Percentiles rank a stretch among this genome's conserved stretches.
Conservation (phyloP, 1,139 yeast genomes). For the Debaryomycetaceae sp. region DNA sequence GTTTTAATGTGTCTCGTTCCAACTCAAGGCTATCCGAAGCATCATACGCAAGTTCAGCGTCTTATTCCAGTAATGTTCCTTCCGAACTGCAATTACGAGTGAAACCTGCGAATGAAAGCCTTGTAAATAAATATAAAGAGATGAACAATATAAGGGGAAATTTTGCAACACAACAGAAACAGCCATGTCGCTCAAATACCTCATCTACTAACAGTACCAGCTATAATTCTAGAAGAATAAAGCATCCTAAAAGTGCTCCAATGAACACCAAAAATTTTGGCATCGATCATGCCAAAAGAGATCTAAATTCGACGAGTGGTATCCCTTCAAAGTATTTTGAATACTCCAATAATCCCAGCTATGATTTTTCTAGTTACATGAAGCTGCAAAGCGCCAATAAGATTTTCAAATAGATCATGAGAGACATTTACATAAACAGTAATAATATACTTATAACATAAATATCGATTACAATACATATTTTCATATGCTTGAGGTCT, state of each 20-base stretch:
- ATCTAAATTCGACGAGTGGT: slow-evolving; percentile 5
- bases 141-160: neutral
- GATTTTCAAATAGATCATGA: neutral
- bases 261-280: slow-evolving; percentile 4
- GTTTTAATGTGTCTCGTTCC: slow-evolving; percentile 25
- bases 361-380: slow-evolving; percentile 39
- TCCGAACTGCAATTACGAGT: slow-evolving; percentile 16
- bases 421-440: neutral
- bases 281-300: neutral
- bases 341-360: slow-evolving; percentile 24
- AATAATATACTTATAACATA: neutral
- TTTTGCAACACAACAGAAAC: neutral
- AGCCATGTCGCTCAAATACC: neutral
- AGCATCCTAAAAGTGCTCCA: slow-evolving; percentile 6
- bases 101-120: slow-evolving; percentile 9
- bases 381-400: slow-evolving; percentile 13
- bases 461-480: neutral
- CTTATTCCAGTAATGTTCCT: slow-evolving; percentile 15
- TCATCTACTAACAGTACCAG: slow-evolving; percentile 10
- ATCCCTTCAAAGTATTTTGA: slow-evolving; percentile 23
- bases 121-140: neutral
- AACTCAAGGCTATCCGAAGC: slow-evolving; percentile 12
- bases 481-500: slow-evolving; percentile 7
- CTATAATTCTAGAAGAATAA: slow-evolving; percentile 19
- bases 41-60: slow-evolving; percentile 14